A percentile compares a stretch with the other conserved stretches of the same genome.
These are phyloP conservation scores for Linum lewisii DNA, from an alignment of 345 rosid genomes.

Conservation along the genomic window DNA sequence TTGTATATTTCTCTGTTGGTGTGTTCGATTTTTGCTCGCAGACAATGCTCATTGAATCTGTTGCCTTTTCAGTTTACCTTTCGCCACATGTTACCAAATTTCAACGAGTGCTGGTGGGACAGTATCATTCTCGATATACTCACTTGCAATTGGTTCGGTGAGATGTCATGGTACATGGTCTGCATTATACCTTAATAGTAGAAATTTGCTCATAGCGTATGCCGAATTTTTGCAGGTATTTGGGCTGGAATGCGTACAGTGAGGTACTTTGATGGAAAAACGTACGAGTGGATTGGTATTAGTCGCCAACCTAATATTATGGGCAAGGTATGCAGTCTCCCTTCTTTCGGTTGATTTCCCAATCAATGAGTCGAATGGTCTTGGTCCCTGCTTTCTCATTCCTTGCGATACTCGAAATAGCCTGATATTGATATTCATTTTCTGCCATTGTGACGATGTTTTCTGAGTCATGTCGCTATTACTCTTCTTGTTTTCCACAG, in stretches of 20 bases:
- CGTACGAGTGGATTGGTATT: slow-evolving; percentile 99
- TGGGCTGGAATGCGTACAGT: slow-evolving; percentile 99
- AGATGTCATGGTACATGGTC: slow-evolving; percentile 16
- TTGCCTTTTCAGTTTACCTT: slow-evolving; percentile 65
- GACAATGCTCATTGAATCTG: slow-evolving; percentile 2
- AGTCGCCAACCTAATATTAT: slow-evolving; percentile 90
- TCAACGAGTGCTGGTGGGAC: slow-evolving; percentile 99
- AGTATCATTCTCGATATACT: slow-evolving; percentile 92
- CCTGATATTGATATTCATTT: too few species aligned
- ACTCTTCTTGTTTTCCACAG: slow-evolving; percentile 22
- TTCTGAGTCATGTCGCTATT: not conserved
- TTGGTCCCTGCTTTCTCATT: too few species aligned
- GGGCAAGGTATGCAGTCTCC: too few species aligned
- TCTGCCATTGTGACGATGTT: too few species aligned
- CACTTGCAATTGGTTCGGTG: slow-evolving; percentile 99
- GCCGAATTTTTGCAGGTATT: slow-evolving; percentile 40
- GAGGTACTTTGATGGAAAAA: slow-evolving; percentile 83
- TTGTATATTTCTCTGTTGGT: not conserved
- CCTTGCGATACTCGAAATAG: too few species aligned
- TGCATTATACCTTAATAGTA: too few species aligned
- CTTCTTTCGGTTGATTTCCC: too few species aligned
- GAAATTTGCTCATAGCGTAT: too few species aligned
- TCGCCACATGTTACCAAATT: slow-evolving; percentile 97
- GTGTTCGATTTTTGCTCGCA: not conserved
- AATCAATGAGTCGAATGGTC: too few species aligned